phyloP scores from a whole-genome alignment of 108 stramenopile genomes.

The Chaetoceros tenuissimus region DNA sequence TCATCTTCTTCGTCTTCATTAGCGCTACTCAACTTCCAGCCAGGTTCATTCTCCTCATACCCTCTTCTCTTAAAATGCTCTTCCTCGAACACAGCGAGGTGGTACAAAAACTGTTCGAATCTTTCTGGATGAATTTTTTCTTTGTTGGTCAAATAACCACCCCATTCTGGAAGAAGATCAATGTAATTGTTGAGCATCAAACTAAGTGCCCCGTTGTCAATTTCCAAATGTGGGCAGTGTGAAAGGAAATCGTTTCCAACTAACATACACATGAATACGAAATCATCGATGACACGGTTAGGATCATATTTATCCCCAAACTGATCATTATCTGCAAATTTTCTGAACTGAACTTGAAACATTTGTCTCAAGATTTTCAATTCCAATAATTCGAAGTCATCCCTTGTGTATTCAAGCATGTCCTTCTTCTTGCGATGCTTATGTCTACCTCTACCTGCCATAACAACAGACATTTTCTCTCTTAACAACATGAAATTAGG shows the following conservation, averaged over 20 bases:
- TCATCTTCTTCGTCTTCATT: constrained; percentile 62
- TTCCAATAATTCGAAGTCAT: constrained; percentile 95
- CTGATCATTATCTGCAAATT: constrained; percentile 47
- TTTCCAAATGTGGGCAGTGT: constrained; percentile 89
- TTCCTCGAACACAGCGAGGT: constrained; percentile 83
- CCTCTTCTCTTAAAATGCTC: constrained; percentile 88
- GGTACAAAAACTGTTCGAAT: constrained; percentile 88
- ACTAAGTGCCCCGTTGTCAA: constrained; percentile 88
- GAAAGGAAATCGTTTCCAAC: constrained; percentile 99
- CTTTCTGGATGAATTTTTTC: constrained; percentile 83
- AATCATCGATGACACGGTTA: constrained; percentile 93
- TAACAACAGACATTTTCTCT: constrained; percentile 95
- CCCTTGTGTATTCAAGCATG: constrained; percentile 81
- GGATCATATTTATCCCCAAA: constrained; percentile 55
- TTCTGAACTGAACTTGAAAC: constrained; percentile 85
- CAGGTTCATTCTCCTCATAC: constrained; percentile 87
- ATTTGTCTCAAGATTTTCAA: constrained; percentile 76
- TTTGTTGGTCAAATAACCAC: constrained; percentile 88
- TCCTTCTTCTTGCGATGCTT: constrained; percentile 89
- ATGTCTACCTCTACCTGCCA: constrained; percentile 79
- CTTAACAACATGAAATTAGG: constrained; percentile 91
- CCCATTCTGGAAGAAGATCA: constrained; percentile 82
- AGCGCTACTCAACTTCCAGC: constrained; percentile 63
- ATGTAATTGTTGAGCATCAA: constrained; percentile 90
- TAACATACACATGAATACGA: constrained; percentile 96